Evolutionary conservation across 345 rosid species (phyloP).

Genomic region (Eucalyptus pauciflora): DNA sequence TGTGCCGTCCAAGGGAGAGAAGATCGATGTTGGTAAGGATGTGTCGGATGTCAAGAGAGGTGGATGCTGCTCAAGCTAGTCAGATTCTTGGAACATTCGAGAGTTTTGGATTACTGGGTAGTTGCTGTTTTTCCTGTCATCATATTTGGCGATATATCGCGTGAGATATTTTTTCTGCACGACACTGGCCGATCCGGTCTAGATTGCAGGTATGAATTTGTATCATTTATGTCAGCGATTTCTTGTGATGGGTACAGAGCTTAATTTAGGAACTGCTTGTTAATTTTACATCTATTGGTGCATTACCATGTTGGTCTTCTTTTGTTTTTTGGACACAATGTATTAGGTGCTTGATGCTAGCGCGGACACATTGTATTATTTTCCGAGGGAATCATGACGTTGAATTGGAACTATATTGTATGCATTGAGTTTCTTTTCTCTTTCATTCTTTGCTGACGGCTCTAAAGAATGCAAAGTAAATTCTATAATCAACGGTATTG

Average conservation of each 20-base stretch:
- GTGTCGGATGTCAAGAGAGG: conserved; percentile 89
- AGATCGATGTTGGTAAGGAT: conserved; percentile 68
- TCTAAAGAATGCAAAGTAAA: neutral
- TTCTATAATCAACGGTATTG: neutral
- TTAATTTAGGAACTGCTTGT: neutral
- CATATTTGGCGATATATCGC: neutral
- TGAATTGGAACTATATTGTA: neutral
- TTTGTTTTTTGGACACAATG: neutral
- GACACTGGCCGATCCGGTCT: neutral
- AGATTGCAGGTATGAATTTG: neutral
- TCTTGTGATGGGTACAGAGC: neutral
- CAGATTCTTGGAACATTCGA: neutral
- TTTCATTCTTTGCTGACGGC: neutral
- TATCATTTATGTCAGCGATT: neutral
- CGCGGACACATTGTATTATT: neutral
- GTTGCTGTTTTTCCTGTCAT: neutral
- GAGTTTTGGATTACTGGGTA: neutral
- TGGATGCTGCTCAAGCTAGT: conserved; percentile 82
- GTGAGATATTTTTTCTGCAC: neutral
- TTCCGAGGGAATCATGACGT: neutral
- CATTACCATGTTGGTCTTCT: neutral
- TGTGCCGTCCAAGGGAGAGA: conserved; percentile 77
- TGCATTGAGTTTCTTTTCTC: neutral
- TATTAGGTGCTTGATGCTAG: neutral
- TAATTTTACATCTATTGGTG: neutral